Base-by-base conservation (phyloP, 805 yeast genomes). In the Barnettozyma salicaria region DNA sequence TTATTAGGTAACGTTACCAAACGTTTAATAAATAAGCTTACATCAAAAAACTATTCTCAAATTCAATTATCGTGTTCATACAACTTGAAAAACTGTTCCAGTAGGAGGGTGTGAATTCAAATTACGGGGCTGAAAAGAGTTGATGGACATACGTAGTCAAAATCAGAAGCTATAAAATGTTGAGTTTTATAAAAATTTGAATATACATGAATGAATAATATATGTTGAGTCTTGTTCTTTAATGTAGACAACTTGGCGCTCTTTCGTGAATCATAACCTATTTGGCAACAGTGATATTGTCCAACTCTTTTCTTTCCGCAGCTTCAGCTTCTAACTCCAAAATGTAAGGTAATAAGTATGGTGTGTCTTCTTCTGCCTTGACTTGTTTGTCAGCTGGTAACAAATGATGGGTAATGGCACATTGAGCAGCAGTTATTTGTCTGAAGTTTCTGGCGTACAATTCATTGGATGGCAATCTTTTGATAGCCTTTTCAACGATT, bases 291-390 rank as follows among this genome's bases (percentile, higher is more conserved):
- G 37, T 67, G 50, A 86, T 70, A 73, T 85, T 82, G 73, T 92
- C 95, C 58, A 92, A 78, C 58, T 81, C 92, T 45, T 73, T 79
- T 68, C 81, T 87, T 72, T 92, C 98, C 47, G 74, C 70, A 34
- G 79, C 81, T 65, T 86, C 97, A 54, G 85, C 86, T 71, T 92
- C 97, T 44, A 90, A 94, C 72, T 92, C 97, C 58, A 89, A 74
- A 45, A 92, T 69, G 70, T 83, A 84, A 52, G 96, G 97, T 42
- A 84, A 65, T 59, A 92, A 72, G 69, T 88, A 89, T 52, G 83
- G 83, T 40, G 65, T 64, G 63, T 86, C 95, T 45, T 90, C 90
- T 57, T 78, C 85, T 21, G 87, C 76, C 61, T 78, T 76, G 45
- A 85, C 69, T 54, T 80, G 82, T 66, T 90, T 80, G 56, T 74